Percentiles rank a stretch among this genome's conserved stretches.
Conservation (phyloP, 1,284 basidiomycete genomes). For the Trichosporon sp. region DNA sequence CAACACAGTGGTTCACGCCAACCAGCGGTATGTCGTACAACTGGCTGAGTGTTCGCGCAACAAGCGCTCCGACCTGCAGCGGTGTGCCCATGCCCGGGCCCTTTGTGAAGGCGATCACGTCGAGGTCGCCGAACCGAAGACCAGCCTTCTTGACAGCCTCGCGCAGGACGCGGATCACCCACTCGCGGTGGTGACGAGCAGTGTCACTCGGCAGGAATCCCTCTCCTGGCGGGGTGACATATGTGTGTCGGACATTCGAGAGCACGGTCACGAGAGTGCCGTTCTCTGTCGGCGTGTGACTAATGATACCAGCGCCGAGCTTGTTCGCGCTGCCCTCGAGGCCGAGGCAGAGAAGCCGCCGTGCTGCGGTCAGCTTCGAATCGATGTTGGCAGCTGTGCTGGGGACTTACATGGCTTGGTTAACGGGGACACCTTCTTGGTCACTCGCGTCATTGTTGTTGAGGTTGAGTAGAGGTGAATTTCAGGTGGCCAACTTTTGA, state of each 20-base stretch:
- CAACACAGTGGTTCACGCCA: conserved; percentile 98
- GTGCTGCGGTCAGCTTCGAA: conserved; percentile 29
- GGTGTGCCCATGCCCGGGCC: conserved; percentile 99
- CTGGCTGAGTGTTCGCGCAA: conserved; percentile 88
- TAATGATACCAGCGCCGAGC: conserved; percentile 91
- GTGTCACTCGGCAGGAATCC: conserved; percentile 96
- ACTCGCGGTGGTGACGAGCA: conserved; percentile 91
- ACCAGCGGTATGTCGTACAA: conserved; percentile 89
- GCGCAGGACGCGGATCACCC: conserved; percentile 80
- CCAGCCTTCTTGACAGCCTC: conserved; percentile 75
- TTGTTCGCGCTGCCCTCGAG: conserved; percentile 98
- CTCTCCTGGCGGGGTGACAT: conserved; percentile 96
- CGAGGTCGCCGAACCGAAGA: conserved; percentile 73
- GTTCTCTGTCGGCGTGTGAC: conserved; percentile 62
- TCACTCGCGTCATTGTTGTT: conserved; percentile 36
- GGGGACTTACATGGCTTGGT: conserved; percentile 39
- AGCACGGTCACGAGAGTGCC: conserved; percentile 64
- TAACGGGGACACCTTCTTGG: conserved; percentile 47
- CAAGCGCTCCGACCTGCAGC: conserved; percentile 88
- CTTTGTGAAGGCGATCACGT: conserved; percentile 97
- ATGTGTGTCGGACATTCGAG: conserved; percentile 90
- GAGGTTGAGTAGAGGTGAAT: conserved; percentile 7
- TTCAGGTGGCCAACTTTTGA: conserved; percentile 24
- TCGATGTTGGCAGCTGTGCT: not conserved
- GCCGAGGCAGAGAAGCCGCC: conserved; percentile 64